Base-by-base conservation (phyloP, 441 rosid species). In the Daphne laureola region DNA sequence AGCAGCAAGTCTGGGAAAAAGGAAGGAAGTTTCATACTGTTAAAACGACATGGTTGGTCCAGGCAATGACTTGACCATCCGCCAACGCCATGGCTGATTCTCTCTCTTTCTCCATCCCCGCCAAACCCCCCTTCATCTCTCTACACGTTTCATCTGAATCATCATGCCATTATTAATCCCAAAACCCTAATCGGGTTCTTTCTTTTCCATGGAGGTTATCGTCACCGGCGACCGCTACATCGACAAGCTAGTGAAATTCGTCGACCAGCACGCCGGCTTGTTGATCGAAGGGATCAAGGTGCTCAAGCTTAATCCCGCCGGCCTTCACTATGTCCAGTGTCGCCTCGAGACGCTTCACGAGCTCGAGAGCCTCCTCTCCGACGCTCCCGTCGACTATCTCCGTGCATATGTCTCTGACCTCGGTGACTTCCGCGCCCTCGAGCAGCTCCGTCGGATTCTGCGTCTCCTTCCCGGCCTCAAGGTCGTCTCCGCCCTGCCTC, bases 211-310 rank as follows among this genome's bases (percentile, higher is more conserved):
- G 38, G 38, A 87, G 94, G 91, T 82, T 68, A 77, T 84, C 67
- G 94, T 92, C 31, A 89, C 97, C 16, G 97, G 98, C 51, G 98
- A 92, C 75, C 92, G 92, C 3, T 92, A 92, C 66, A 67, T 92
- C 0, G 97, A 92, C 58, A 82, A 79, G 69, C 78, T 92, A 49
- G 92, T 82, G 21, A 74, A 73, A 56, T 92, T 92, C 75, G 70
- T 92, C 8, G 96, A 84, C 17, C 68, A 73, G 3, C 78, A 86
- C 11, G 87, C 90, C 8, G 98, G 81, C 13, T 61, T 81, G 1
- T 75, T 92, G 31, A 66, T 92, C 49, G 98, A 92, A 40, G 87
- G 82, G 21, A 55, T 81, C 14, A 56, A 76, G 14, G 75, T 83
- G 35, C 80, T 92, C 46, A 92, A 92, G 79, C 90, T 92, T 23